Base-by-base conservation (phyloP, 352 stramenopile species). In the Pythium scleroteichum region DNA sequence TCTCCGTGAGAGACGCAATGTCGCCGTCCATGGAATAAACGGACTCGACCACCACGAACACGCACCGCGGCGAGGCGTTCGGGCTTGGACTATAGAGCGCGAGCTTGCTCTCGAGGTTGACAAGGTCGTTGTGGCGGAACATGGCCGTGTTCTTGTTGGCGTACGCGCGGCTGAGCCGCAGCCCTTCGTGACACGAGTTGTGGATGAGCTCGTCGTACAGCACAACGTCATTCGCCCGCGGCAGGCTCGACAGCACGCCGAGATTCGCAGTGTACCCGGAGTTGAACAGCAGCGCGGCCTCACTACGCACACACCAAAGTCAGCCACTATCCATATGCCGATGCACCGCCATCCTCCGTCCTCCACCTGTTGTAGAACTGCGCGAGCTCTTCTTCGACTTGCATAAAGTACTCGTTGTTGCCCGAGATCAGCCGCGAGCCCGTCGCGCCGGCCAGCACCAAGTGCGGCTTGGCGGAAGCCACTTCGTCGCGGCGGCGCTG, bases 1-100 rank as follows among this genome's bases (percentile, higher is more conserved):
- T 90, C 8, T 90, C 76, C 19, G 69, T 46, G 26, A 99, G 75
- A 14, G 95, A 94, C 45, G 94, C 95, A 22, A 97, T 73, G 71
- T 99, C 96, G 14, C 97, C 97, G 79, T 99, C 97, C 97, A 99
- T 99, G 29, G 91, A 98, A 69, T 99, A 99, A 1, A 99, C 80
- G 55, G 91, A 98, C 78, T 99, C 97, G 20, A 99, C 92, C n/a
- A 98, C 89, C 24, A 99, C 87, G 47, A 99, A 88, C 35, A 98
- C 79, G 53, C 82, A 89, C 22, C 67, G 53, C 7, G 13, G 12
- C 10, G 40, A 49, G 4, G 32, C 51, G 2, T 24, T 20, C 3
- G 35, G 41, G 19, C 24, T 46, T 9, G 42, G n/a, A 5, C 32
- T 27, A 51, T 81, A 24, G 47, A 79, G 48, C 26, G 76, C 22